These are phyloP conservation scores for Hymenochaete sp. DNA, from an alignment of 1,284 basidiomycete genomes.

Conservation along the genomic window DNA sequence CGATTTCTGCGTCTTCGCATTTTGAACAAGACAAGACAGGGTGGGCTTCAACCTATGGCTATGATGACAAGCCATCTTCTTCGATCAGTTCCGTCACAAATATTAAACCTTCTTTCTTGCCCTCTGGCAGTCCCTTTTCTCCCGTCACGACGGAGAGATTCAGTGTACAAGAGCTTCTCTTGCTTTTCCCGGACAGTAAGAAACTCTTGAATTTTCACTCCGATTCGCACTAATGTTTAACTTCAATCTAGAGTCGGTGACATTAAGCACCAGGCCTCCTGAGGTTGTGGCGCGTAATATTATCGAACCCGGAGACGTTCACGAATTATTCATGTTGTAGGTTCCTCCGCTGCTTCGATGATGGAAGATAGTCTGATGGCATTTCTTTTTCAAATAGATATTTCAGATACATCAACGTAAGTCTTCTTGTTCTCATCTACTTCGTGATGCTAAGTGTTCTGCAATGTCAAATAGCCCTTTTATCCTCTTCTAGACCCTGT, in stretches of 20 bases:
- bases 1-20: slow-evolving; percentile 8
- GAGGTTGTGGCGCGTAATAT: slow-evolving; percentile 38
- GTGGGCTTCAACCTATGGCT: slow-evolving; percentile 13
- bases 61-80: slow-evolving; percentile 10
- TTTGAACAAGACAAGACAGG: slow-evolving; percentile 9
- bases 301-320: slow-evolving; percentile 48
- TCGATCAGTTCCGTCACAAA: slow-evolving; percentile 5
- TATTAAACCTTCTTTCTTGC: slow-evolving; percentile 9
- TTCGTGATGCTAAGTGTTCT: background rate
- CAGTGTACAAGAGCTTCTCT: slow-evolving; percentile 9
- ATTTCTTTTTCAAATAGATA: slow-evolving; percentile 30
- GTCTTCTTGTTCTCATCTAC: slow-evolving; percentile 18
- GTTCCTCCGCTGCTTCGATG: slow-evolving; percentile 19
- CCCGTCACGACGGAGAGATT: slow-evolving; percentile 3
- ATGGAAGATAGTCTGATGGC: background rate
- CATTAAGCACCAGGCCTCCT: slow-evolving; percentile 22
- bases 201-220: background rate
- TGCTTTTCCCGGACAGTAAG: slow-evolving; percentile 15
- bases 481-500: slow-evolving; percentile 47
- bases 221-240: background rate
- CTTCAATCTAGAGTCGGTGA: slow-evolving; percentile 1
- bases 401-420: slow-evolving; percentile 43
- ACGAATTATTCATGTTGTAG: slow-evolving; percentile 49
- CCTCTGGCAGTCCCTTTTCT: slow-evolving; percentile 6
- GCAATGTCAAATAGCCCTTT: slow-evolving; percentile 34